Base-by-base conservation (phyloP, 371 early-diverging fungal genomes). In the Capniomyces stellatus region DNA sequence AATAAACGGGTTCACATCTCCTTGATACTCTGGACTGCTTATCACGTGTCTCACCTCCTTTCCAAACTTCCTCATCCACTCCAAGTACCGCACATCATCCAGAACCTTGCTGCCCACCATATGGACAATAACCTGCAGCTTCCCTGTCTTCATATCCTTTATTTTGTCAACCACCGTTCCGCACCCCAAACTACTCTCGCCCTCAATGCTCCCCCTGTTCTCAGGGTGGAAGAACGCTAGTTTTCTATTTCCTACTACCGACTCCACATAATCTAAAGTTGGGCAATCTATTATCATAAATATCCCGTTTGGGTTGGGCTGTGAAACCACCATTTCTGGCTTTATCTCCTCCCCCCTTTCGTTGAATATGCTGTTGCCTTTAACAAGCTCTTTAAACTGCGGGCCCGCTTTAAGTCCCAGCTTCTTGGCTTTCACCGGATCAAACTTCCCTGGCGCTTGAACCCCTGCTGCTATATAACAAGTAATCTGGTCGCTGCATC, bases 251-350 rank as follows among this genome's bases (percentile, higher is more conserved):
- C n/a, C n/a, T 3, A 74, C 58, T 21, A 93, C 54, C 13, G 72
- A 63, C 25, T 64, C 59, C 22, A 93, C 69, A 60, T 89, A 89
- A 0, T 59, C 65, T 2, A 59, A 42, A 27, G 71, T 63, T 1
- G 92, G 93, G 52, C 89, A 85, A 51, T 92, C 97, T n/a, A 89
- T 58, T 21, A 96, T 72, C 41, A 89, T 67, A 61, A 92, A 85
- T 4, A 78, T 74, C 18, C 74, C 58, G 12, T 84, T 81, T 2
- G 78, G 73, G 31, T 71, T 68, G 1, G 66, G 43, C 0, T 78
- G 75, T 1, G 70, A 74, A 24, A 81, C 64, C 53, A 81, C 84
- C 66, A 89, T 79, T 40, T 77, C 67, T 12, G 88, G 87, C 19
- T 75, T 67, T 15, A 96, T 74, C 1, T 71, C 72, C 1, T 62